Percentiles rank a stretch among this genome's conserved stretches.
These are phyloP conservation scores for Knufia petricola DNA, from an alignment of 2,329 filamentous ascomycete genomes.

Conservation along the genomic window DNA sequence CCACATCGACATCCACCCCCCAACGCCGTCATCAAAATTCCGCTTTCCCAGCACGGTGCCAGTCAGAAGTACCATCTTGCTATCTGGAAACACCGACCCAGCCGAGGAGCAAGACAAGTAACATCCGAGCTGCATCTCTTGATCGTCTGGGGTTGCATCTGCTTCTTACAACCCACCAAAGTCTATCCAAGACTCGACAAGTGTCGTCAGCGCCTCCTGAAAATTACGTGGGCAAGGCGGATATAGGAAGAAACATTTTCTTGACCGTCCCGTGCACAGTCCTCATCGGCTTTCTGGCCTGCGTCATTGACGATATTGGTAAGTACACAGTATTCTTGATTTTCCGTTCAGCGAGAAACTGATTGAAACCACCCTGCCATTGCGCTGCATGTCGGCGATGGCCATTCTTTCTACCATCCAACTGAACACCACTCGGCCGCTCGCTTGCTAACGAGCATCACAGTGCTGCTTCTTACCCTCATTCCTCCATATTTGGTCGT, in stretches of 20 bases:
- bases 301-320: background rate
- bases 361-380: background rate
- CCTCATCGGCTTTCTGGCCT: background rate
- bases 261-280: background rate
- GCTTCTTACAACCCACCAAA: background rate
- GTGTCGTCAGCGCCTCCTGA: background rate
- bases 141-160: background rate
- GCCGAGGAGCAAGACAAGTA: background rate
- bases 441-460: background rate
- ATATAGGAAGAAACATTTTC: background rate
- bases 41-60: too few relatives aligned
- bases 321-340: background rate
- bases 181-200: background rate
- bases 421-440: background rate
- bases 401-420: background rate
- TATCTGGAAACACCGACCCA: too few relatives aligned
- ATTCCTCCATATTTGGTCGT: background rate
- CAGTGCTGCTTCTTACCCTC: slow-evolving; percentile 6
- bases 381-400: background rate
- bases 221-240: background rate
- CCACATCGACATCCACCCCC: background rate
- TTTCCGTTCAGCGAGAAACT: too few relatives aligned
- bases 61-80: too few relatives aligned
- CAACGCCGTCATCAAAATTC: background rate
- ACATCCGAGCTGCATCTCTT: background rate